Percentiles rank a stretch among this genome's conserved stretches.
Conservation (phyloP, 192 early-diverging fungal species). For the Backusella australiensis region DNA sequence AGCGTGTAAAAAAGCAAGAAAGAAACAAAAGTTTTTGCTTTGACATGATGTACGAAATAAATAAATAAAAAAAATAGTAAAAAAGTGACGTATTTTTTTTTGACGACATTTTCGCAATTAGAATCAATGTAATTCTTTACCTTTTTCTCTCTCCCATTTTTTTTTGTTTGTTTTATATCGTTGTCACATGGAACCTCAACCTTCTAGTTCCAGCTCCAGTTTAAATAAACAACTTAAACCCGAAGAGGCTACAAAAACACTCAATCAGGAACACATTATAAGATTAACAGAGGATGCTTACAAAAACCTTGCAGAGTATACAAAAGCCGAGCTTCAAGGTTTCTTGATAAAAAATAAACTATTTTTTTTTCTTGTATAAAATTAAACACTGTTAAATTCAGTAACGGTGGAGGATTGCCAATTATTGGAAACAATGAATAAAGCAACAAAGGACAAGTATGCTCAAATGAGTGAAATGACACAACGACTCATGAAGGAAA, state of each 20-base stretch:
- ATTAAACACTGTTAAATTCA: not conserved
- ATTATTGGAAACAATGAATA: slow-evolving; percentile 38
- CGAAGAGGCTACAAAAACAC: slow-evolving; percentile 14
- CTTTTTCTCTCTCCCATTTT: no score
- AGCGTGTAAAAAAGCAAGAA: not conserved
- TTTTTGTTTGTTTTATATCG: not conserved
- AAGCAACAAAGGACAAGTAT: slow-evolving; percentile 33
- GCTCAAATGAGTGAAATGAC: slow-evolving; percentile 35
- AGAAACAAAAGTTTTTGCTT: not conserved
- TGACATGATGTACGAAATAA: not conserved
- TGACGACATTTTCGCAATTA: not conserved
- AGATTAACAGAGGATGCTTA: slow-evolving; percentile 30
- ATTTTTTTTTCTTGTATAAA: not conserved
- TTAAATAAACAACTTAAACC: slow-evolving; percentile 13
- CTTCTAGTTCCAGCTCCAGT: not conserved
- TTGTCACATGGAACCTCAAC: not conserved
- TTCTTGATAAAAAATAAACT: not conserved
- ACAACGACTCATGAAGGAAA: slow-evolving; percentile 34
- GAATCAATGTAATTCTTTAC: no score
- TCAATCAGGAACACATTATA: slow-evolving; percentile 31
- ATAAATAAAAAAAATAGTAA: not conserved
- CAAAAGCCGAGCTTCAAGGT: slow-evolving; percentile 31
- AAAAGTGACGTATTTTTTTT: not conserved
- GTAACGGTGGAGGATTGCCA: slow-evolving; percentile 32
- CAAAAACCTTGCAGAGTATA: slow-evolving; percentile 32